Evolutionary conservation across 2,329 filamentous ascomycete species (phyloP), one percentile per base, ranked within the genome.

Genomic region (Aureobasidium sp.): DNA sequence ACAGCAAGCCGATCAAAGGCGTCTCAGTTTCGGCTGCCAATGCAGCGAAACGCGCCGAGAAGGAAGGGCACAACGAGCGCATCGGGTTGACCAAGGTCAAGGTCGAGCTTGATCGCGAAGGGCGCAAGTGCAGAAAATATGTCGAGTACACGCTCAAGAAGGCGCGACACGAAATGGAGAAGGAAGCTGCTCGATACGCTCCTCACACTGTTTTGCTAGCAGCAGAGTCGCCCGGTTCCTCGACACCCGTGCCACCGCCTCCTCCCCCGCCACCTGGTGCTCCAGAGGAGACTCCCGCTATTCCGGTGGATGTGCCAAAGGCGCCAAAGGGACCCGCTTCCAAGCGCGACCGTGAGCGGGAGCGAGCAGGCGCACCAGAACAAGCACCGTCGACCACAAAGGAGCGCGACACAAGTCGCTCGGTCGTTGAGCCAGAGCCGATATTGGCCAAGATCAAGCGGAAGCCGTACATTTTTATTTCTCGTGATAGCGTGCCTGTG

Each of bases 21-120:
- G 70, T 77, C 1, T 76, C 82, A 2, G 77, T 90, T 42, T 82
- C 86, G 55, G 94, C 91, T 6, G 85, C 88, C 44, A 87, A 89
- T 64, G 90, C 92, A 44, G 93, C 94, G 9, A 90, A 89, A 69
- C 83, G 85, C 68, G 94, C 94, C 10, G 86, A 92, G 42, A 83
- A 87, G 64, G 83, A 87, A 66, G 90, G 88, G 71, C 87, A 90
- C 67, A 88, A 89, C 20, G 86, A 89, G 71, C 87, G 89, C 65
- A 88, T 97, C 67, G 92, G 94, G 60, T 81, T 87, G 34, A 84
- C 87, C 65, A 80, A 84, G 12, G 86, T 99, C 62, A 87, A 85
- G 67, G 91, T 97, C 6, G 88, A 95, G 70, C 87, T 91, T 67
- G 94, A 99, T 76, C 87, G 91, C 1, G 91, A 97, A 72, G 92